Percentiles rank a stretch among this genome's conserved stretches.
Evolutionary conservation across 345 rosid species (phyloP).

Genomic region (rapeseed (Brassica napus)): DNA sequence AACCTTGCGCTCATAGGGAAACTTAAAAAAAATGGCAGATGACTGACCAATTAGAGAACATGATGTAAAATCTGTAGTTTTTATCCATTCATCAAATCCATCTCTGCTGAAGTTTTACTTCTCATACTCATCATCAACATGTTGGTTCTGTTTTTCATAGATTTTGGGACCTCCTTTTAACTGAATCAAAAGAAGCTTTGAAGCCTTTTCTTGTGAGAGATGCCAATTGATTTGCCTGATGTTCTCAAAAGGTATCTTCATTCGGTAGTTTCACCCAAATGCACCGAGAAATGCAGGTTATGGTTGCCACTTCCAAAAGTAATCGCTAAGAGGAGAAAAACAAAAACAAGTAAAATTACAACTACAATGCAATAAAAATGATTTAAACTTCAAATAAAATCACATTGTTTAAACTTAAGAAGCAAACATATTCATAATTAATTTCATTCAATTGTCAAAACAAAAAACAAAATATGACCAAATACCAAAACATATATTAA

Average conservation of each 20-base stretch:
- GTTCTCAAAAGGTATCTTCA: background rate
- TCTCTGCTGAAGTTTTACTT: background rate
- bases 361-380: too few relatives aligned
- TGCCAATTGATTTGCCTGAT: background rate
- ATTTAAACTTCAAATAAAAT: too few relatives aligned
- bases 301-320: background rate
- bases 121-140: too few relatives aligned
- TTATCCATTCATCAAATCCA: background rate
- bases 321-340: too few relatives aligned
- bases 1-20: background rate
- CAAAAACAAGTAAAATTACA: too few relatives aligned
- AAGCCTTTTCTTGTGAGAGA: background rate
- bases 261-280: background rate
- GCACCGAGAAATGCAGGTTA: background rate
- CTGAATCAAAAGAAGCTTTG: background rate
- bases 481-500: too few relatives aligned
- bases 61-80: background rate
- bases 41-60: too few relatives aligned
- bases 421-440: too few relatives aligned
- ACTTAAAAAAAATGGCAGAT: too few relatives aligned
- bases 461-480: too few relatives aligned
- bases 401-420: too few relatives aligned
- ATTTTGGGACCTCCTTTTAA: background rate
- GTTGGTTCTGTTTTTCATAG: background rate
- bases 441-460: too few relatives aligned